These are phyloP conservation scores for Geosiphon pyriformis DNA, from an alignment of 192 early-diverging fungal genomes.

Conservation along the genomic window DNA sequence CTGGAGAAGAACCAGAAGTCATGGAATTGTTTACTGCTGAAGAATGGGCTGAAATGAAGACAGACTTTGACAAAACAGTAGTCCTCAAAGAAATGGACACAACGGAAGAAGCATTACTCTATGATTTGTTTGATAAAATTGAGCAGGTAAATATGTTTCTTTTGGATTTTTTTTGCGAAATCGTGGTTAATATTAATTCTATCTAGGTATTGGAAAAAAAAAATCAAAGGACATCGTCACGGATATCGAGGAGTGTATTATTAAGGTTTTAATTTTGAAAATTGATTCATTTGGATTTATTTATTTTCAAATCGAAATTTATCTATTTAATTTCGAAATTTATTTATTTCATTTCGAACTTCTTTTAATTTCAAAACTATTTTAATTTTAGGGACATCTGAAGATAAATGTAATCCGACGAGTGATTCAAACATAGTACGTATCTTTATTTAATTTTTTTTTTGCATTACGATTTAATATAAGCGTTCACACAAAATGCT, in stretches of 20 bases:
- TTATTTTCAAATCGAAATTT: slow-evolving; percentile 5
- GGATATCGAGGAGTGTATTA: slow-evolving; percentile 13
- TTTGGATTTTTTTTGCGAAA: slow-evolving; percentile 15
- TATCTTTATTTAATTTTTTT: slow-evolving; percentile 7
- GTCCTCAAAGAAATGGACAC: slow-evolving; percentile 2
- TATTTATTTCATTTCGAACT: slow-evolving; percentile 12
- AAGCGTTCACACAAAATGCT: background rate
- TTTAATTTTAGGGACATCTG: slow-evolving; percentile 15
- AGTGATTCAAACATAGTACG: slow-evolving; percentile 18
- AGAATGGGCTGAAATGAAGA: slow-evolving; percentile 16
- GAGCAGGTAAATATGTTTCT: background rate
- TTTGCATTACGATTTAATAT: background rate
- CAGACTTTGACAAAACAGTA: slow-evolving; percentile 13
- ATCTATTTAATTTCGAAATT: slow-evolving; percentile 15
- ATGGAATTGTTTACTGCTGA: slow-evolving; percentile 19
- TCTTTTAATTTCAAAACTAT: background rate
- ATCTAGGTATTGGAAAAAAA: slow-evolving; percentile 19
- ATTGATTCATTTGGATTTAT: slow-evolving; percentile 16
- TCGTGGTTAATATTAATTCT: background rate
- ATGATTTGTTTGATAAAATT: slow-evolving; percentile 18
- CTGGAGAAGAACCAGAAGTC: slow-evolving; percentile 5
- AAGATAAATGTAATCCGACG: slow-evolving; percentile 13
- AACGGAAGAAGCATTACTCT: background rate
- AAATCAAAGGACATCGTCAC: slow-evolving; percentile 13
- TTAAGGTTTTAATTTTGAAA: slow-evolving; percentile 19